phyloP scores from a whole-genome alignment of 176 grass and related monocot species.

The Typha latifolia region DNA sequence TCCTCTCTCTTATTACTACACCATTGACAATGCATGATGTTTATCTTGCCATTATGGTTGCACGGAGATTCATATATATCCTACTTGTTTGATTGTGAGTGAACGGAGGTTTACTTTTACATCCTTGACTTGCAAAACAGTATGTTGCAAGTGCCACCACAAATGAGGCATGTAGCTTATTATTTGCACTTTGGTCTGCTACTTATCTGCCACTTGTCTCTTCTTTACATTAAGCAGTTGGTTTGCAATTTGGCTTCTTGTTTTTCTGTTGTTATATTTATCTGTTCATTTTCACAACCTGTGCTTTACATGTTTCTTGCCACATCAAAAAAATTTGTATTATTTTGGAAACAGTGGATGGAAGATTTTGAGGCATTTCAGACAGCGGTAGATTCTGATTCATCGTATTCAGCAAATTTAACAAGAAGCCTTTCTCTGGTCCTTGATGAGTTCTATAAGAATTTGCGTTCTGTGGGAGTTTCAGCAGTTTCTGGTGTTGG shows the following conservation, averaged over 20 bases:
- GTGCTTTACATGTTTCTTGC: background rate
- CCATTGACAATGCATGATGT: no score
- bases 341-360: conserved; percentile 69
- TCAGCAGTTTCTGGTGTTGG: conserved; percentile 74
- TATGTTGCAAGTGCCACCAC: no score
- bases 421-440: conserved; percentile 74
- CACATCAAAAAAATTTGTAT: background rate
- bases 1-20: background rate
- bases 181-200: no score
- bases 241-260: no score
- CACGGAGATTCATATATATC: no score
- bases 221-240: no score
- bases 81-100: no score
- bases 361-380: conserved; percentile 95
- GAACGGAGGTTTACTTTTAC: no score
- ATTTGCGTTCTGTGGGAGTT: conserved; percentile 75
- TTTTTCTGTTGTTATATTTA: background rate
- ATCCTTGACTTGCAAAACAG: no score
- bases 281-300: background rate
- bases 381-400: conserved; percentile 65
- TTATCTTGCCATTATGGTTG: no score
- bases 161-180: no score
- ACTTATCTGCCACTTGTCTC: no score
- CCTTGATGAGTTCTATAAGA: conserved; percentile 91
- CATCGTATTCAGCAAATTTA: conserved; percentile 68